A percentile compares a stretch with the other conserved stretches of the same genome.
phyloP scores from a whole-genome alignment of 164 flowering plant species.

The Protea cynaroides region DNA sequence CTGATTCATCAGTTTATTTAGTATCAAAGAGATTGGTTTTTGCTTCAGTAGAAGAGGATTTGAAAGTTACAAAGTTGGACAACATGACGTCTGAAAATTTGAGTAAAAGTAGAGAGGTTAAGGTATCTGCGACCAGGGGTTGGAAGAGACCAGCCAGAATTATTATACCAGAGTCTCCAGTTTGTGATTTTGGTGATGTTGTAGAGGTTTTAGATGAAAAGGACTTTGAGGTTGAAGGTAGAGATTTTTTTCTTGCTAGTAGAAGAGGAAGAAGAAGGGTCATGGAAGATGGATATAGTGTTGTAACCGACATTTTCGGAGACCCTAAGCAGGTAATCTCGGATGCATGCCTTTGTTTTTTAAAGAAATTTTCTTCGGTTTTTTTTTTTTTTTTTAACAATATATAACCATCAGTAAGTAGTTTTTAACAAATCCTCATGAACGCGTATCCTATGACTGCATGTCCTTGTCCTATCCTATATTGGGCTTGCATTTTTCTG shows the following conservation, averaged over 20 bases:
- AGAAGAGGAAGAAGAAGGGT: constrained; percentile 38
- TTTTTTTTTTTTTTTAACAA: background rate
- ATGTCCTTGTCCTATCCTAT: too few relatives aligned
- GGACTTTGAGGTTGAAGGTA: constrained; percentile 26
- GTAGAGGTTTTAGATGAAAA: constrained; percentile 6
- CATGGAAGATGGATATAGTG: constrained; percentile 40
- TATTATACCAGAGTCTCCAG: constrained; percentile 14
- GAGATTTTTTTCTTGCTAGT: constrained; percentile 27
- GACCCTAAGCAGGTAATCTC: constrained; percentile 32
- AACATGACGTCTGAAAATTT: background rate
- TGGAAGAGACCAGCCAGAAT: constrained; percentile 33
- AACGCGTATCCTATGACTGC: too few relatives aligned
- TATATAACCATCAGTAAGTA: background rate
- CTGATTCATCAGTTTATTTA: background rate
- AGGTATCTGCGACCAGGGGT: background rate
- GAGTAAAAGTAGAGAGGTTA: background rate
- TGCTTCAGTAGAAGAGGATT: background rate
- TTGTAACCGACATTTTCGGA: constrained; percentile 23
- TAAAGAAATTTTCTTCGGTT: background rate
- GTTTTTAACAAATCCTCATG: background rate
- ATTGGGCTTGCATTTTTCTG: background rate
- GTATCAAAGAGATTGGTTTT: background rate
- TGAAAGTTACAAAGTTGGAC: background rate
- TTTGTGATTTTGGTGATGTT: constrained; percentile 9
- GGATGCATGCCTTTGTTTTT: background rate